Evolutionary conservation across 257 asterid genomes (phyloP).

Genomic region (Scutellaria barbata): DNA sequence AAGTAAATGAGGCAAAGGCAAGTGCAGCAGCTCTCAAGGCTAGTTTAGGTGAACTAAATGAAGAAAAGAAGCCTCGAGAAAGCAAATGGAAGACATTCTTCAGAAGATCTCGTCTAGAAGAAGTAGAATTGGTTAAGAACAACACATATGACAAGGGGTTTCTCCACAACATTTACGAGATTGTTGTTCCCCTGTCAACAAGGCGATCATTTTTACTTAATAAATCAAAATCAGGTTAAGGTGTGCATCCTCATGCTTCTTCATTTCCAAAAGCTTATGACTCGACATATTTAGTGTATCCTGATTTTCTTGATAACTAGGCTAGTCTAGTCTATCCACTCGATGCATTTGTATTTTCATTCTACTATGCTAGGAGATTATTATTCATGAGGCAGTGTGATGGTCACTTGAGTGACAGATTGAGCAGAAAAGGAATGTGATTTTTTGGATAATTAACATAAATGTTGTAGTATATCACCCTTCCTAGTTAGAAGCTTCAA

Average conservation of each 20-base stretch:
- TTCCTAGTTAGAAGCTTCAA: background rate
- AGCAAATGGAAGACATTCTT: constrained; percentile 83
- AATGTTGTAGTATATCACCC: constrained; percentile 8
- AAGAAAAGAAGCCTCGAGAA: constrained; percentile 56
- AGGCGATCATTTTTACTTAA: constrained; percentile 57
- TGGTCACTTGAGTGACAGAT: constrained; percentile 10
- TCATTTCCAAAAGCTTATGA: constrained; percentile 14
- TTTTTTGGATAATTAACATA: background rate
- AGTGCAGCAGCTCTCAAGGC: constrained; percentile 84
- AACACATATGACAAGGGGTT: constrained; percentile 77
- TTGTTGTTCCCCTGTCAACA: constrained; percentile 72
- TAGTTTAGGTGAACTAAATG: constrained; percentile 64
- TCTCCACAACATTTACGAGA: constrained; percentile 61
- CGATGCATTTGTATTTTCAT: constrained; percentile 1
- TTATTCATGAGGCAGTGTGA: background rate
- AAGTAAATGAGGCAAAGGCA: constrained; percentile 80
- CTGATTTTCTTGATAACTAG: constrained; percentile 28
- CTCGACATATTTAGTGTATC: constrained; percentile 14
- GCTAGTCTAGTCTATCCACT: background rate
- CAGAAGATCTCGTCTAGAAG: constrained; percentile 76
- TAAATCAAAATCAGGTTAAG: constrained; percentile 69
- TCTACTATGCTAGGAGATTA: constrained; percentile 12
- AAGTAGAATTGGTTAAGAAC: constrained; percentile 61
- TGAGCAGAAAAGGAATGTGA: constrained; percentile 7
- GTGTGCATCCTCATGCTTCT: constrained; percentile 23